Conservation (phyloP, 768 basidiomycete genomes). For the Lentinula sp. region DNA sequence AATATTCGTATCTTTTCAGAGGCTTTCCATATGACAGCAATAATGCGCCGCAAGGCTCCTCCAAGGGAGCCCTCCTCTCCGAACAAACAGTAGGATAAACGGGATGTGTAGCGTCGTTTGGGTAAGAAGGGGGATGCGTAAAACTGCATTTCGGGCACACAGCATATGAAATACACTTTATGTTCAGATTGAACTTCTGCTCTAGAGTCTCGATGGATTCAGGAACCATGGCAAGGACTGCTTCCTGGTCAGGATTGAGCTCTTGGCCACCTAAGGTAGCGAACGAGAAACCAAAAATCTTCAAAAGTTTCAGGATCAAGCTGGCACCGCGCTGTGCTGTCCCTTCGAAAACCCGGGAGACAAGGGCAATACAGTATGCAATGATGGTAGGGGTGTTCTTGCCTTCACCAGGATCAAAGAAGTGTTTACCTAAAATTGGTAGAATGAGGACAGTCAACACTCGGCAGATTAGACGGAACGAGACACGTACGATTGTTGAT, state of each 20-base stretch:
- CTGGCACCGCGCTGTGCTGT: not conserved
- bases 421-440: not conserved
- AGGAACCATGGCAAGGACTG: not conserved
- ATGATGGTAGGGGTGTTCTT: not conserved
- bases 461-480: not conserved
- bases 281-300: too few relatives aligned
- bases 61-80: not conserved
- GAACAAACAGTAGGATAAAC: not conserved
- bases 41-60: not conserved
- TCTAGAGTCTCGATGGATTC: conserved; percentile 1
- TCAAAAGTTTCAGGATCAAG: too few relatives aligned
- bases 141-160: not conserved
- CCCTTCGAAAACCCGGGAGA: not conserved
- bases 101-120: not conserved
- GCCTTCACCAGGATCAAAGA: not conserved
- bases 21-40: not conserved
- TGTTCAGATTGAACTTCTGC: not conserved
- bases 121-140: not conserved
- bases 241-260: not conserved
- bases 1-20: too few relatives aligned
- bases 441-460: not conserved
- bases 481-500: not conserved
- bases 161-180: not conserved
- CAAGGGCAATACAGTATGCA: not conserved
- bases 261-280: not conserved